These are phyloP conservation scores for Medicago ruthenica DNA, from an alignment of 306 rosid species.

Conservation along the genomic window DNA sequence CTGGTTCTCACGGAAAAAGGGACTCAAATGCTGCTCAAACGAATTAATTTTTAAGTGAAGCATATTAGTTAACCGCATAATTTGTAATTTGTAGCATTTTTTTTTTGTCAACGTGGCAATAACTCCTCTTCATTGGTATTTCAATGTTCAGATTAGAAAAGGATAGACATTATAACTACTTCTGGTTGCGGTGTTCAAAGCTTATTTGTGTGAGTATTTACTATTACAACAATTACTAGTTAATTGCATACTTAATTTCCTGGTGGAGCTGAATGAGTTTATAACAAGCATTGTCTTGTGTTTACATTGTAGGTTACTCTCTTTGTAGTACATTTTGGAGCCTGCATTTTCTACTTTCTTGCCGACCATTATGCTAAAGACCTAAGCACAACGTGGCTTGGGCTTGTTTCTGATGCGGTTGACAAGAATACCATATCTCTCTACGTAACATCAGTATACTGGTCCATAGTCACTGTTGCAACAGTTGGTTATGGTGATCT, in stretches of 20 bases:
- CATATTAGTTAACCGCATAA: too few species aligned
- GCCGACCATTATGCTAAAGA: constrained; percentile 36
- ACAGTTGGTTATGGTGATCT: constrained; percentile 83
- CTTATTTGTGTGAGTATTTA: constrained; percentile 72
- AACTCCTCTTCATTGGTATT: neutral
- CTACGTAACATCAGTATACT: constrained; percentile 68
- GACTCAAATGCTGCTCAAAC: too few species aligned
- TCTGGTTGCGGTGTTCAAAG: constrained; percentile 73
- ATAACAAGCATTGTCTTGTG: constrained; percentile 3
- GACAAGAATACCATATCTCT: constrained; percentile 1
- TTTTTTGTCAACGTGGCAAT: neutral
- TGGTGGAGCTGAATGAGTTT: neutral
- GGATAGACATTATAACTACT: constrained; percentile 70
- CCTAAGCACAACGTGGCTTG: constrained; percentile 57
- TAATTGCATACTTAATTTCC: constrained; percentile 7
- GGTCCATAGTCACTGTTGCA: constrained; percentile 76
- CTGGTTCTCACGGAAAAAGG: too few species aligned
- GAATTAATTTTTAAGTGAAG: too few species aligned
- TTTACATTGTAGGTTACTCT: constrained; percentile 69
- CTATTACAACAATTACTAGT: neutral
- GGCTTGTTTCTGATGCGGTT: neutral
- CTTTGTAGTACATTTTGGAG: constrained; percentile 65
- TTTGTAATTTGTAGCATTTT: too few species aligned
- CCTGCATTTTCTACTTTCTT: constrained; percentile 64
- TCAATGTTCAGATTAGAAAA: constrained; percentile 70